These are phyloP conservation scores for Vicia faba DNA, from an alignment of 306 rosid genomes.

Conservation along the genomic window DNA sequence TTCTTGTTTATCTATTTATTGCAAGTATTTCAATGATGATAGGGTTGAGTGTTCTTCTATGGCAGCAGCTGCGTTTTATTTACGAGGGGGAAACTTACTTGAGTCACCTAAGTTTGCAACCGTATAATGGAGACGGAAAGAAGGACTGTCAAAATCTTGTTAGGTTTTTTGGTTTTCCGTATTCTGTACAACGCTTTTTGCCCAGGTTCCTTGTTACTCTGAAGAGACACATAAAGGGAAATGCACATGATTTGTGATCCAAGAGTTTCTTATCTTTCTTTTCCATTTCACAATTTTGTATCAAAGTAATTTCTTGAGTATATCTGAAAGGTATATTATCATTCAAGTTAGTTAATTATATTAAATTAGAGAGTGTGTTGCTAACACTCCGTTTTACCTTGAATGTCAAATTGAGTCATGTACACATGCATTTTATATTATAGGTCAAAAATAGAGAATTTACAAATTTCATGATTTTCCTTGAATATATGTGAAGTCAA, in stretches of 20 bases:
- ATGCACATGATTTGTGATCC: slow-evolving; percentile 18
- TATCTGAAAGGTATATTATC: background rate
- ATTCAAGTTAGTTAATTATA: background rate
- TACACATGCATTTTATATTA: background rate
- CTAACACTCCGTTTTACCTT: background rate
- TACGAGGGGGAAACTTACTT: slow-evolving; percentile 79
- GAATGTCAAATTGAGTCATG: background rate
- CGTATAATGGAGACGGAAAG: slow-evolving; percentile 45
- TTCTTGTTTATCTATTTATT: slow-evolving; percentile 73
- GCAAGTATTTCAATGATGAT: slow-evolving; percentile 70
- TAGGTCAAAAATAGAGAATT: background rate
- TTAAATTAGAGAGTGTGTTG: background rate
- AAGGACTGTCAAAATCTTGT: slow-evolving; percentile 76
- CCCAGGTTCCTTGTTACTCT: slow-evolving; percentile 52
- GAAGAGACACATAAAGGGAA: slow-evolving; percentile 60
- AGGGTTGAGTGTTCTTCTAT: slow-evolving; percentile 77
- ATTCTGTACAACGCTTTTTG: slow-evolving; percentile 54
- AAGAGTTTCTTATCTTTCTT: slow-evolving; percentile 7
- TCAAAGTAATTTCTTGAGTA: slow-evolving; percentile 13
- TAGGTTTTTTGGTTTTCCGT: slow-evolving; percentile 72
- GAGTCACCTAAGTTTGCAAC: slow-evolving; percentile 56
- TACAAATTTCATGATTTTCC: too few relatives aligned
- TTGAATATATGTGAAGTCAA: too few relatives aligned
- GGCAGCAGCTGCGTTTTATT: slow-evolving; percentile 84
- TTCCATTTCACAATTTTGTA: slow-evolving; percentile 22